A percentile compares a stretch with the other conserved stretches of the same genome.
Conservation (phyloP, 2,329 filamentous ascomycete genomes). For the Talaromyces pinophilus region DNA sequence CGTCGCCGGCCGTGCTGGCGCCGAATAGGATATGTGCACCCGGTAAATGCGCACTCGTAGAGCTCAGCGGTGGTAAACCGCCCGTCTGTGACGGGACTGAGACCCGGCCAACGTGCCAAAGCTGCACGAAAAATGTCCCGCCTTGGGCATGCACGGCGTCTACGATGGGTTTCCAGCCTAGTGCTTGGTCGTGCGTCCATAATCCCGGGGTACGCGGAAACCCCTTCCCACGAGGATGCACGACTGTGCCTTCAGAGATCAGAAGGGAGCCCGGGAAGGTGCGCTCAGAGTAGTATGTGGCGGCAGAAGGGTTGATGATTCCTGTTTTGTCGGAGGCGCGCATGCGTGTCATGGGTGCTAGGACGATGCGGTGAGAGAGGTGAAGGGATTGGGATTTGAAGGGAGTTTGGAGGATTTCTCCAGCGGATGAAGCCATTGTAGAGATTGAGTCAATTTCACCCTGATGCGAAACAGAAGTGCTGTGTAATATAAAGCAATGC, state of each 20-base stretch:
- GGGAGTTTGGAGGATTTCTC: not conserved
- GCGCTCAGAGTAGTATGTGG: not conserved
- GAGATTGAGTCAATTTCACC: not conserved
- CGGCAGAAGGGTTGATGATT: not conserved
- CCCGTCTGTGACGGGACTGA: not conserved
- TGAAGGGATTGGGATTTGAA: not conserved
- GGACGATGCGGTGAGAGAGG: not conserved
- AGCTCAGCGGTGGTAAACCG: not conserved
- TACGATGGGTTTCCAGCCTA: not conserved
- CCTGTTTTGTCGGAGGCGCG: not conserved
- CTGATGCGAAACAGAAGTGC: not conserved
- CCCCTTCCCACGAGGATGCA: not conserved
- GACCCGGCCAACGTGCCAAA: not conserved
- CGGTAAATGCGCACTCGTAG: not conserved
- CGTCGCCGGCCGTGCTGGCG: not conserved
- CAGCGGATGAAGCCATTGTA: not conserved
- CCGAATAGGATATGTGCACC: not conserved
- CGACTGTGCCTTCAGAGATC: not conserved
- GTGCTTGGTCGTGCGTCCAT: not conserved
- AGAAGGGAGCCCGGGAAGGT: not conserved
- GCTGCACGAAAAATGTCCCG: not conserved
- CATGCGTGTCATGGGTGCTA: not conserved
- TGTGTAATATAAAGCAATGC: not conserved
- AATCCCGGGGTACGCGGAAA: not conserved
- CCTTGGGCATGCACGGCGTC: not conserved